Evolutionary conservation across 371 early-diverging fungal genomes (phyloP).

Genomic region (Encephalitozoon cuniculi): DNA sequence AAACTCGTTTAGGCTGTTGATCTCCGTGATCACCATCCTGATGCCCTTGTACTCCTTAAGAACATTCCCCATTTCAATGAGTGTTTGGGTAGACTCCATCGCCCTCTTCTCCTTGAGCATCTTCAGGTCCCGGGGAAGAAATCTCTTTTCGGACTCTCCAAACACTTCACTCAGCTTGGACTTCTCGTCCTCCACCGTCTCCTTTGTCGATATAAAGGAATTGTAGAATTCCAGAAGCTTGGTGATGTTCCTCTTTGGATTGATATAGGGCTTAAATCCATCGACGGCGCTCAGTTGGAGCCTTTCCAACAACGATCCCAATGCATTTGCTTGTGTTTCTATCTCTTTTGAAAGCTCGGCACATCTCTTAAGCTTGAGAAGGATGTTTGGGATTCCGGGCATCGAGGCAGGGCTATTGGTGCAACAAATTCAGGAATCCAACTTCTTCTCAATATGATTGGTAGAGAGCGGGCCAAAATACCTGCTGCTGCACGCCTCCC

Average conservation of each 20-base stretch:
- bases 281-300: constrained; percentile 15
- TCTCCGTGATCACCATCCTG: constrained; percentile 16
- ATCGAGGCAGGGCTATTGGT: background rate
- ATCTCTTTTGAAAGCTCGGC: background rate
- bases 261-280: constrained; percentile 36
- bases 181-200: constrained; percentile 1
- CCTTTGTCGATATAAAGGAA: constrained; percentile 9
- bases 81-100: background rate
- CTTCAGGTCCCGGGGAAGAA: background rate
- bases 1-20: background rate
- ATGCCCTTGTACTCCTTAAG: constrained; percentile 21
- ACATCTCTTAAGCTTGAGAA: background rate
- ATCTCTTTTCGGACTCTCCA: background rate
- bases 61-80: background rate
- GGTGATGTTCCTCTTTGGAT: constrained; percentile 42
- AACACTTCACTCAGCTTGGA: background rate
- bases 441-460: background rate
- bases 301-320: background rate
- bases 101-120: background rate
- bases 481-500: background rate
- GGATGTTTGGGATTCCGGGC: background rate
- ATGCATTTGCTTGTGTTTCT: background rate
- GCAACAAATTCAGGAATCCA: background rate
- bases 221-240: constrained; percentile 27
- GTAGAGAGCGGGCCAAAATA: background rate